A percentile compares a stretch with the other conserved stretches of the same genome.
Conservation (phyloP, 2,329 filamentous ascomycete genomes). For the Apiospora saccharicola region DNA sequence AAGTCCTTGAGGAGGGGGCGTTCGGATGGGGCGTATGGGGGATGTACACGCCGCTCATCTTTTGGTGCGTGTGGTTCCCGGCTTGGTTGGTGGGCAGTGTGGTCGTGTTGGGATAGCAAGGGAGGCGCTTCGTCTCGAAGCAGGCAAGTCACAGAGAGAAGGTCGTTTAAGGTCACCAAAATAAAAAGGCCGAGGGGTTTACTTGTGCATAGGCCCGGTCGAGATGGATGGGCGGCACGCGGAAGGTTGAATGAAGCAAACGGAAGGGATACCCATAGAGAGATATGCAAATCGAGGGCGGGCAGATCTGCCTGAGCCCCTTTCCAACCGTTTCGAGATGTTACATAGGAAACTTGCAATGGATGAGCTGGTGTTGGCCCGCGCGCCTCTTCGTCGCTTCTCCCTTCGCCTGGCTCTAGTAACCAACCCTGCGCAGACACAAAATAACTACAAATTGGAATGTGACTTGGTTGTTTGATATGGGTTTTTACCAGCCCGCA, state of each 20-base stretch:
- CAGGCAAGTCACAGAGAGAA: background rate
- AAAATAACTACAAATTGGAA: no score
- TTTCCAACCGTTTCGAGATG: background rate
- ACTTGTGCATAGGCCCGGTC: background rate
- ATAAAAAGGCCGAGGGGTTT: background rate
- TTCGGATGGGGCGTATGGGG: slow-evolving; percentile 92
- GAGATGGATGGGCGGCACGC: background rate
- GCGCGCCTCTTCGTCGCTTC: background rate
- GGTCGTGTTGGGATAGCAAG: slow-evolving; percentile 54
- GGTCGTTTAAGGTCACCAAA: background rate
- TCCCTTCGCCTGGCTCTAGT: background rate
- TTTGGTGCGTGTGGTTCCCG: slow-evolving; percentile 98
- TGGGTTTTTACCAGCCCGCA: no score
- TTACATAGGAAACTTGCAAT: background rate
- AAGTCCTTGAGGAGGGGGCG: slow-evolving; percentile 74
- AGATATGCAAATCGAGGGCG: background rate
- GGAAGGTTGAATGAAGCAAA: background rate
- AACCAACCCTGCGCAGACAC: background rate
- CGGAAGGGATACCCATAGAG: slow-evolving; percentile 12
- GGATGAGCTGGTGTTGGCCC: background rate
- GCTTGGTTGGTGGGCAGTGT: slow-evolving; percentile 78
- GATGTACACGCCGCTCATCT: slow-evolving; percentile 84
- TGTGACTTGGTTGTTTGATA: no score
- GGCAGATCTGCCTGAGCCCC: background rate
- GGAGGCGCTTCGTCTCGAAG: background rate